Base-by-base conservation (phyloP, 768 basidiomycete genomes). In the Tephrocybe sp. region DNA sequence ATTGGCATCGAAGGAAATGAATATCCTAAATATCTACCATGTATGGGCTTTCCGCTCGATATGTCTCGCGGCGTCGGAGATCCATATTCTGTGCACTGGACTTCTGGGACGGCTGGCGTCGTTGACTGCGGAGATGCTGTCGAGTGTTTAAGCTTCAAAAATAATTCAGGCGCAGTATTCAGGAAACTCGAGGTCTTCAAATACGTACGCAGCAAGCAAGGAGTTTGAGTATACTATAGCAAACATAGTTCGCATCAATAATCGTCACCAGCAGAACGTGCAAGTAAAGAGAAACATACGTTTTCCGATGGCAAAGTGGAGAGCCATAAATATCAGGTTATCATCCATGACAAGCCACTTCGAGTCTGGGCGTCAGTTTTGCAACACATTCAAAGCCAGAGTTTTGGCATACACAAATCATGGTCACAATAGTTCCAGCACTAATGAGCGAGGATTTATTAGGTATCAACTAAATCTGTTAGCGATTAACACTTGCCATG, bases 321-420 rank as follows among this genome's bases (percentile, higher is more conserved):
- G 52, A 13, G 67, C 71, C 70, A 73, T 68, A 45, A 73, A 73
- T 20, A 73, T 54, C 4, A 73, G 60, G 48, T 72, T 68, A 43
- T 61, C 43, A 7, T 72, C 63, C 72, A 76, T 75, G 2, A 64
- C 49, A 8, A 79, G 63, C 78, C 78, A 80, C 77, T 75, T 42
- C n/a, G 26, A 9, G 8, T 6, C 35, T 10, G 47, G 14, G 17
- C 23, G 13, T 30, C 35, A 26, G 45, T 10, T 45, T 62, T 38
- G 53, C 45, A 5, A 10, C 39, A 8, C 12, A 19, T n/a, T n/a
- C n/a, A n/a, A 8, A 13, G 9, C 39, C 9, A 43, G 12, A 30
- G 13, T 32, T 32, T 16, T 23, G 10, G 66, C 73, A 41, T 56
- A 79, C 77, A 47, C 73, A 78, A 16, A 78, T 65, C 75, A 79